These are phyloP conservation scores for Dioscorea dumetorum DNA, from an alignment of 106 monocot genomes.

Conservation along the genomic window DNA sequence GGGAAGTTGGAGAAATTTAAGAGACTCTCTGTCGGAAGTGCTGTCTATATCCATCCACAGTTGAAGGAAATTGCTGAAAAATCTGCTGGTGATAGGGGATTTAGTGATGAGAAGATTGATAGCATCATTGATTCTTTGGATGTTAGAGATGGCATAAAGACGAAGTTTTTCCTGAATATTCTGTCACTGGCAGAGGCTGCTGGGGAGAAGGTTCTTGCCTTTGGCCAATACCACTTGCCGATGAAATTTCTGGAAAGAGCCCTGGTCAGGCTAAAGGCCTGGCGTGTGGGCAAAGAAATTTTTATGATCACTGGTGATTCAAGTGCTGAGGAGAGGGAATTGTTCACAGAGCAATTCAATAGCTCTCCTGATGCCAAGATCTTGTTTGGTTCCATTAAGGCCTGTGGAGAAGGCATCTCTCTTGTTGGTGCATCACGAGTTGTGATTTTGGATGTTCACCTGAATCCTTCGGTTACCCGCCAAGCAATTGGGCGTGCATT, in stretches of 20 bases:
- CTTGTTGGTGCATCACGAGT: slow-evolving; percentile 84
- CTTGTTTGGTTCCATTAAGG: slow-evolving; percentile 92
- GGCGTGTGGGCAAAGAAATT: slow-evolving; percentile 74
- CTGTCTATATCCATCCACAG: slow-evolving; percentile 71
- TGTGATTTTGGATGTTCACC: slow-evolving; percentile 80
- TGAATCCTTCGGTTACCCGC: slow-evolving; percentile 90
- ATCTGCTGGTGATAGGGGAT: slow-evolving; percentile 27
- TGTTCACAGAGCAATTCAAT: slow-evolving; percentile 81
- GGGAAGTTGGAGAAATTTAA: slow-evolving; percentile 62
- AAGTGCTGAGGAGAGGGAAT: slow-evolving; percentile 61
- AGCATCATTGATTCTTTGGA: slow-evolving; percentile 27
- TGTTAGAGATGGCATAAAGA: slow-evolving; percentile 75
- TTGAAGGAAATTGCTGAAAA: slow-evolving; percentile 56
- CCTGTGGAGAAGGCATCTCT: slow-evolving; percentile 96
- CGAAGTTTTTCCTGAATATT: slow-evolving; percentile 67
- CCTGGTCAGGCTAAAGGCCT: slow-evolving; percentile 43
- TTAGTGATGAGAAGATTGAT: slow-evolving; percentile 36
- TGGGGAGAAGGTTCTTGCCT: slow-evolving; percentile 73
- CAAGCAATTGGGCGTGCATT: slow-evolving; percentile 96
- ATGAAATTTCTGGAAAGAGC: slow-evolving; percentile 81
- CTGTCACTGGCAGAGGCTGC: slow-evolving; percentile 52
- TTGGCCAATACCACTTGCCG: slow-evolving; percentile 87
- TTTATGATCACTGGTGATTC: slow-evolving; percentile 84
- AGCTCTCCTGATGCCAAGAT: slow-evolving; percentile 73
- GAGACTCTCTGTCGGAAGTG: slow-evolving; percentile 53